phyloP scores from a whole-genome alignment of 2,329 filamentous ascomycete species.

The Aspergillus tamarii region DNA sequence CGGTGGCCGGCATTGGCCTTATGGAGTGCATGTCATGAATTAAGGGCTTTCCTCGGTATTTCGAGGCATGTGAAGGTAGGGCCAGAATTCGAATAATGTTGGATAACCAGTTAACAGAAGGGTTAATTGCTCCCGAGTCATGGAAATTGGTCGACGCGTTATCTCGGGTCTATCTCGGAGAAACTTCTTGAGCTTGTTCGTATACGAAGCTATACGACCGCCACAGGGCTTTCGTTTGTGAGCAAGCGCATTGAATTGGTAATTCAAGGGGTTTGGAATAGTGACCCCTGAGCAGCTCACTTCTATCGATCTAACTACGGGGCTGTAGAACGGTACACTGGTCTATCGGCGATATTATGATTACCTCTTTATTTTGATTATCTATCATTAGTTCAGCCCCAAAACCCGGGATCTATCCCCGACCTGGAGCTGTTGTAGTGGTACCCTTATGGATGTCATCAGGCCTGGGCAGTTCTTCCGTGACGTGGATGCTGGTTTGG shows the following conservation, averaged over 20 bases:
- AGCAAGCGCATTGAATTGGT: background rate
- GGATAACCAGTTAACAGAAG: background rate
- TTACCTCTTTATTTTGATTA: background rate
- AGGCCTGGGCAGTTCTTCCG: background rate
- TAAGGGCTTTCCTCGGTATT: background rate
- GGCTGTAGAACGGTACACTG: background rate
- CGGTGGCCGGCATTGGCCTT: background rate
- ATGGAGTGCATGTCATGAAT: background rate
- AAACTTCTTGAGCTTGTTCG: background rate
- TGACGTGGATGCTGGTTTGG: constrained; percentile 2
- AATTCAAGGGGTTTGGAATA: background rate
- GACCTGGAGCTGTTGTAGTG: background rate
- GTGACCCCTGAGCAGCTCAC: background rate
- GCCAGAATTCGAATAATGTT: background rate
- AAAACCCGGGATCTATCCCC: background rate
- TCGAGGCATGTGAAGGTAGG: background rate
- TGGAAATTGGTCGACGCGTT: background rate
- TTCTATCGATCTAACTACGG: background rate
- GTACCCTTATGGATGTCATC: background rate
- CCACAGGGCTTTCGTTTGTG: background rate
- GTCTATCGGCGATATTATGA: background rate
- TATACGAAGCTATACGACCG: background rate
- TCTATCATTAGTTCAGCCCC: background rate
- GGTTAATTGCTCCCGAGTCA: background rate
- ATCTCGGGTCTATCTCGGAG: background rate